These are phyloP conservation scores for Ascochyta pisi DNA, from an alignment of 2,329 filamentous ascomycete genomes.

Conservation along the genomic window DNA sequence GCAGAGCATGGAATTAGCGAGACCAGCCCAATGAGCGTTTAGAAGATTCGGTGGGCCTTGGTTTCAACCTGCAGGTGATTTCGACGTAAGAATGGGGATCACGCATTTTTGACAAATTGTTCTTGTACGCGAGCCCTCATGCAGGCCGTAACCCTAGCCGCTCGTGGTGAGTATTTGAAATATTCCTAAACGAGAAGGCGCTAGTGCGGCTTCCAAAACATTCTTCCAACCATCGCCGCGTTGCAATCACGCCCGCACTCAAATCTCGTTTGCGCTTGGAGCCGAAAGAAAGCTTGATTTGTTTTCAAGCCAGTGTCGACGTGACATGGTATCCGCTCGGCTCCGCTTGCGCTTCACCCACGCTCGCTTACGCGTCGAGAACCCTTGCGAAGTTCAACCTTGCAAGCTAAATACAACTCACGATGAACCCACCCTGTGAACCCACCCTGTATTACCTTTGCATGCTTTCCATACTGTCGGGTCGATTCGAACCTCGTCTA, in stretches of 20 bases:
- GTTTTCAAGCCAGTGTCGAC: constrained; percentile 1
- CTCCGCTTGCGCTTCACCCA: background rate
- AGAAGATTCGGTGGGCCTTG: background rate
- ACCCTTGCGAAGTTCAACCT: background rate
- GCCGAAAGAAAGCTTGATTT: constrained; percentile 9
- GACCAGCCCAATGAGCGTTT: constrained; percentile 18
- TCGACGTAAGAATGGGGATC: constrained; percentile 3
- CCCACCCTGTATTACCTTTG: background rate
- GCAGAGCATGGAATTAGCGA: constrained; percentile 3
- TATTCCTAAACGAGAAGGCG: constrained; percentile 25
- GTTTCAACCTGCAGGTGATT: constrained; percentile 7
- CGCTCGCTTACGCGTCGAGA: constrained; percentile 1
- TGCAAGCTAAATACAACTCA: background rate
- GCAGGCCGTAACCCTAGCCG: constrained; percentile 4
- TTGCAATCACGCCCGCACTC: constrained; percentile 6
- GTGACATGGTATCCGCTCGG: background rate
- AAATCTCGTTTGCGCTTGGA: constrained; percentile 17
- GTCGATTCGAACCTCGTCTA: background rate
- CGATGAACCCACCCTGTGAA: background rate
- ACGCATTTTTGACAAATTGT: constrained; percentile 30
- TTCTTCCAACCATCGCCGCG: constrained; percentile 6
- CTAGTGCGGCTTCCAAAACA: constrained; percentile 29
- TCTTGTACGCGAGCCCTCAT: constrained; percentile 6
- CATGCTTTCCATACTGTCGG: background rate
- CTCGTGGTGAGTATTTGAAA: constrained; percentile 40